These are phyloP conservation scores for Suhomyces faveliae DNA, from an alignment of 805 yeast genomes.

Conservation along the genomic window DNA sequence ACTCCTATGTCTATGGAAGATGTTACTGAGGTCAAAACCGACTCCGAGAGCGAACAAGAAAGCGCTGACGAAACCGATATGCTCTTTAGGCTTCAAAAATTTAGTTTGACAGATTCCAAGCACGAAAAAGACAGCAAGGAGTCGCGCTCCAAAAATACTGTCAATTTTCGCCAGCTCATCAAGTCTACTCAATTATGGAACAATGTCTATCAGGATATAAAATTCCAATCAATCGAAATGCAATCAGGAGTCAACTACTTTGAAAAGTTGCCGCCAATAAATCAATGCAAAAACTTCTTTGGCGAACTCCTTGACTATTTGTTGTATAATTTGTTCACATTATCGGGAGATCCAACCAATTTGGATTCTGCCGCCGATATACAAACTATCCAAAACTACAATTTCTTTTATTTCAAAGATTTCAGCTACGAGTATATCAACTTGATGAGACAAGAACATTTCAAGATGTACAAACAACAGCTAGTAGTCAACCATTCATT, in stretches of 20 bases:
- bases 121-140: background rate
- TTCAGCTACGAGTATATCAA: conserved; percentile 12
- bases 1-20: background rate
- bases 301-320: conserved; percentile 24
- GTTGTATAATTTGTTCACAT: conserved; percentile 16
- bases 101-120: conserved; percentile 1
- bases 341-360: conserved; percentile 10
- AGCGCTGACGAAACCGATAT: background rate
- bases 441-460: conserved; percentile 5
- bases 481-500: background rate
- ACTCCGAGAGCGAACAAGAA: conserved; percentile 9
- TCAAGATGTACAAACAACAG: conserved; percentile 1
- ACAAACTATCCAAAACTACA: conserved; percentile 10
- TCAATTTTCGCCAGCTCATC: conserved; percentile 5
- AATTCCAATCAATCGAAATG: conserved; percentile 15
- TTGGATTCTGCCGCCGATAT: conserved; percentile 5
- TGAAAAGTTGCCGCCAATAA: conserved; percentile 11
- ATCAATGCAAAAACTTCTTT: conserved; percentile 16
- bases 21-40: conserved; percentile 1
- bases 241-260: conserved; percentile 7
- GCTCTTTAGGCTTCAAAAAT: conserved; percentile 2
- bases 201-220: conserved; percentile 30
- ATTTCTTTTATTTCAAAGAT: conserved; percentile 23
- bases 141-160: background rate
- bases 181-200: conserved; percentile 25